Percentiles rank a stretch among this genome's conserved stretches.
These are phyloP conservation scores for Hanseniaspora opuntiae DNA, from an alignment of 805 yeast species.

Conservation along the genomic window DNA sequence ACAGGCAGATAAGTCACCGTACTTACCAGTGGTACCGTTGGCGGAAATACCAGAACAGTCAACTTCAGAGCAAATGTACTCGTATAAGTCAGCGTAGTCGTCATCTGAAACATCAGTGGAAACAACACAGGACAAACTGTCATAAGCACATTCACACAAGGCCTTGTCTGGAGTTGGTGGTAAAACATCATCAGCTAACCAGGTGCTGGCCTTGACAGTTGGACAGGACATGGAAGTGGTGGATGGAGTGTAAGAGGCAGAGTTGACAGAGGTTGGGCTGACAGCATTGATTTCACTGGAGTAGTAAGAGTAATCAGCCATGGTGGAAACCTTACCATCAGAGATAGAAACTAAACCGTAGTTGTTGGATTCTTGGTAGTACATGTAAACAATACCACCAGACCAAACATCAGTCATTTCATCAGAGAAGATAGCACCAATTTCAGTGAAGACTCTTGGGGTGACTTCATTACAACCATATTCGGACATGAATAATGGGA, in stretches of 20 bases:
- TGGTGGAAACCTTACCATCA: slow-evolving; percentile 38
- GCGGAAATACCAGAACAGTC: slow-evolving; percentile 48
- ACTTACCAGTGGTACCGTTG: slow-evolving; percentile 51
- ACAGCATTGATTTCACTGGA: slow-evolving; percentile 43
- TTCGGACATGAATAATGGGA: slow-evolving; percentile 71
- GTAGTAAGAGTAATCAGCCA: slow-evolving; percentile 51
- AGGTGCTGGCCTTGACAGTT: slow-evolving; percentile 32
- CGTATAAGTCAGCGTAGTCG: slow-evolving; percentile 49
- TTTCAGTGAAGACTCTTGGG: slow-evolving; percentile 66
- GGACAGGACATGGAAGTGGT: slow-evolving; percentile 49
- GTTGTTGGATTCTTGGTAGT: slow-evolving; percentile 60
- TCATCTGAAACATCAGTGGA: slow-evolving; percentile 32
- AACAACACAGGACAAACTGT: slow-evolving; percentile 42
- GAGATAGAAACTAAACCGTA: slow-evolving; percentile 57
- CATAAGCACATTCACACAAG: slow-evolving; percentile 50
- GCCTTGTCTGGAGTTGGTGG: slow-evolving; percentile 68
- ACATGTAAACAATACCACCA: slow-evolving; percentile 82
- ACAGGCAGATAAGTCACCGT: slow-evolving; percentile 68
- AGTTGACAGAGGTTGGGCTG: slow-evolving; percentile 38
- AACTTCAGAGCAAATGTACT: slow-evolving; percentile 41
- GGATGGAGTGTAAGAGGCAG: slow-evolving; percentile 29
- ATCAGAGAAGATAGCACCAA: slow-evolving; percentile 45
- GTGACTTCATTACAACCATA: slow-evolving; percentile 61
- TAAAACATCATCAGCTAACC: slow-evolving; percentile 54
- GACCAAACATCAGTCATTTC: slow-evolving; percentile 79